Evolutionary conservation across 164 flowering plant genomes (phyloP), one percentile per base, ranked within the genome.

Genomic region (Chimonanthus salicifolius): DNA sequence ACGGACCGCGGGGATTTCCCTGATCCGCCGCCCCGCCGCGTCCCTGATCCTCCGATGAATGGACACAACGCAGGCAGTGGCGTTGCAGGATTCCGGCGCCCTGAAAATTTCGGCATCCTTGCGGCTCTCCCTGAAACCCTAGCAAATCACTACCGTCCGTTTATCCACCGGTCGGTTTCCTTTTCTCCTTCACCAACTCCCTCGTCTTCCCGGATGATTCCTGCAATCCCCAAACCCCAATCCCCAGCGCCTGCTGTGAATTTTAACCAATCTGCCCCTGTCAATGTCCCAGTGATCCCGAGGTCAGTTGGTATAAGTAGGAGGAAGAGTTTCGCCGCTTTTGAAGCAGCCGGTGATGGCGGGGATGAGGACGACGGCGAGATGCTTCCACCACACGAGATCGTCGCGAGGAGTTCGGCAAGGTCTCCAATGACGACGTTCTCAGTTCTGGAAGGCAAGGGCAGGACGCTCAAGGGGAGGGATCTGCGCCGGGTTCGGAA

Each of bases 361-460:
- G 16, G 60, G 16, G 60, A 33, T 33, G 77, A 49, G 51, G 68
- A 33, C 4, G 77, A 74, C 11, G 77, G 69, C 15, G 86, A 79
- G 82, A 84, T 90, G 89, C 76, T 92, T 16, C 94, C 95, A 74
- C 97, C 97, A 45, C 95, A 92, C 63, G 95, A 92, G 85, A 82
- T 90, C 54, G 88, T 89, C 7, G 90, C 92, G 16, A 81, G 88
- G 72, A 83, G 87, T 0, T 84, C 87, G 13, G 71, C 68, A 7
- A 49, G 72, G 66, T 76, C 87, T 63, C 84, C 85, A 63, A 81
- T 44, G 70, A 82, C 88, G 11, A 83, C 95, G 1, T 90, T 84
- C 74, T 92, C 97, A 43, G 90, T 92, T 72, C 85, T 90, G 11
- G 97, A 92, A 85, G 97, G 97, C 33, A 90, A 75, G 9, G 97